These are phyloP conservation scores for Septoria petroselini DNA, from an alignment of 2,329 filamentous ascomycete species.

Conservation along the genomic window DNA sequence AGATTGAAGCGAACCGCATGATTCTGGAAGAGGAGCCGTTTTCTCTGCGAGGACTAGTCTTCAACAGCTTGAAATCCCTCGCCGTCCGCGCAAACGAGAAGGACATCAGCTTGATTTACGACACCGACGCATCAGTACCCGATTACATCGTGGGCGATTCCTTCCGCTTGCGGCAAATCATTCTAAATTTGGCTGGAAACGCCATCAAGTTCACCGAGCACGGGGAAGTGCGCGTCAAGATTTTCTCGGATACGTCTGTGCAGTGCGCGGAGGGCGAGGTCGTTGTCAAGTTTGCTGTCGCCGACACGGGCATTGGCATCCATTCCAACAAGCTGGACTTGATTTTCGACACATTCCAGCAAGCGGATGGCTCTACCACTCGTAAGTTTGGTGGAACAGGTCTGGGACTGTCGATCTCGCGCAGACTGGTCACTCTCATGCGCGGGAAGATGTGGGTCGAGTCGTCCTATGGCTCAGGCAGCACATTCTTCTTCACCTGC, in stretches of 20 bases:
- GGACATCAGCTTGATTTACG: conserved; percentile 85
- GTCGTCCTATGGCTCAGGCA: conserved; percentile 85
- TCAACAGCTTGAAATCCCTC: conserved; percentile 93
- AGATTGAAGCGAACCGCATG: conserved; percentile 94
- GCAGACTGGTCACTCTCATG: conserved; percentile 92
- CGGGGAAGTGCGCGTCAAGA: conserved; percentile 93
- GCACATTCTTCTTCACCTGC: conserved; percentile 95
- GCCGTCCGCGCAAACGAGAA: conserved; percentile 98
- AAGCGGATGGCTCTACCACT: conserved; percentile 94
- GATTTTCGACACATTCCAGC: conserved; percentile 98
- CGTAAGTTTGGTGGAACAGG: conserved; percentile 94
- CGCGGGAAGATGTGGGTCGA: conserved; percentile 95
- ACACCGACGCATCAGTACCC: conserved; percentile 87
- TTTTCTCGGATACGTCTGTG: conserved; percentile 66
- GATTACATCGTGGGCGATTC: conserved; percentile 96
- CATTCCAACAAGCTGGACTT: conserved; percentile 91
- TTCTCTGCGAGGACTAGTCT: conserved; percentile 87
- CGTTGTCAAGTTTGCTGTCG: conserved; percentile 91
- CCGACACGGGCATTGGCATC: conserved; percentile 95
- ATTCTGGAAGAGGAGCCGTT: conserved; percentile 98
- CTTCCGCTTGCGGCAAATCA: conserved; percentile 93
- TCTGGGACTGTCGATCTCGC: conserved; percentile 89
- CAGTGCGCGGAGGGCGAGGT: conserved; percentile 72
- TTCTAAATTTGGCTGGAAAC: conserved; percentile 94
- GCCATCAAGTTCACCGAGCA: conserved; percentile 99